Evolutionary conservation across 1,284 basidiomycete genomes (phyloP), one percentile per base, ranked within the genome.

Genomic region (Rugosomyces carneus): DNA sequence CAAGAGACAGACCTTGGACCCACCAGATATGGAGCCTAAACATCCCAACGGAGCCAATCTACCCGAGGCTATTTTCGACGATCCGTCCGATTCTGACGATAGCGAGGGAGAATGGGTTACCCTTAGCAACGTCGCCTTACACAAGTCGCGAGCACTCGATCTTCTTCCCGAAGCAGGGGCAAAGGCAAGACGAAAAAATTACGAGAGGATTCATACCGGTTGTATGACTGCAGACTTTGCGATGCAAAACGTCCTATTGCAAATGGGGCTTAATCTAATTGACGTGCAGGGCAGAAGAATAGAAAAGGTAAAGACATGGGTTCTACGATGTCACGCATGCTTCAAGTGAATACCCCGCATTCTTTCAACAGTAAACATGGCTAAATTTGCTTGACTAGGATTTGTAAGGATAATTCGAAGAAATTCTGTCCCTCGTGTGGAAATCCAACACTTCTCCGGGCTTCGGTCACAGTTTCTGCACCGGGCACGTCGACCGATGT

Each of bases 171-270:
- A 73, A 16, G 63, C 64, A 32, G 67, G 61, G 6, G 52, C 57
- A 16, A 69, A 69, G 48, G 62, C 63, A 24, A 71, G 71, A 54
- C 61, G 62, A 34, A 76, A 70, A 52, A 64, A 69, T 41, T 66
- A 69, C 39, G 70, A 77, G 47, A 54, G 64, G 8, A 69, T 89
- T 45, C 70, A 70, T 46, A 82, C 81, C 1, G 93, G 91, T 13
- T 94, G 93, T 62, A 93, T 99, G 89, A 99, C 96, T 1, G 91
- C 90, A 31, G 96, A 99, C 77, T 99, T 93, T 66, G 96, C 96
- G 11, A 96, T 99, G 80, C 96, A 99, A 69, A 99, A 99, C 61
- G 93, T 99, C 10, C 68, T 97, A 49, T 69, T 99, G 44, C 94
- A 97, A 63, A 96, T 99, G 89, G 89, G 90, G 0, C 69, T 99